Percentiles rank a stretch among this genome's conserved stretches.
phyloP scores from a whole-genome alignment of 306 rosid genomes.

The Parietaria judaica region DNA sequence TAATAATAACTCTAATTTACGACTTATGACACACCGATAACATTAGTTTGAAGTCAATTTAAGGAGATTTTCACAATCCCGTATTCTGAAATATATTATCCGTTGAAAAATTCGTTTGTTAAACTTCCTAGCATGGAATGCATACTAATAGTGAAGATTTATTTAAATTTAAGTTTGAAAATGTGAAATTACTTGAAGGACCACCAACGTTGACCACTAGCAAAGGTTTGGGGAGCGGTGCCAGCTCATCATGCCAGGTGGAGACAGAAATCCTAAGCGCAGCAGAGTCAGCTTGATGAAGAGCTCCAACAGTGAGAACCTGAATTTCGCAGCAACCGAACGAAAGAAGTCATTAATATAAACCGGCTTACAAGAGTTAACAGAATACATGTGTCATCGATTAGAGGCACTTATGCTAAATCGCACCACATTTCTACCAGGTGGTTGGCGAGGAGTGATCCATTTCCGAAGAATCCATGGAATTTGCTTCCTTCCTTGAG shows the following conservation, averaged over 20 bases:
- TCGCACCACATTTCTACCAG: constrained; percentile 64
- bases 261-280: constrained; percentile 72
- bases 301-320: constrained; percentile 91
- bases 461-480: constrained; percentile 75
- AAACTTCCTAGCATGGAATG: background rate
- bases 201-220: constrained; percentile 85
- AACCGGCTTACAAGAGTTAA: background rate
- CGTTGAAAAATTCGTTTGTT: background rate
- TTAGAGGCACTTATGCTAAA: constrained; percentile 12
- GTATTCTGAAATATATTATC: background rate
- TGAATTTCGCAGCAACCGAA: constrained; percentile 23
- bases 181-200: constrained; percentile 53
- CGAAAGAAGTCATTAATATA: constrained; percentile 15
- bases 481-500: constrained; percentile 54
- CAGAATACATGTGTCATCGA: background rate
- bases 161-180: background rate
- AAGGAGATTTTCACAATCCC: too few relatives aligned
- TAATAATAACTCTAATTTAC: background rate
- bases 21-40: too few relatives aligned
- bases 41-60: too few relatives aligned
- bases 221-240: constrained; percentile 71
- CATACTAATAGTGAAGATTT: background rate
- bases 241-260: constrained; percentile 66
- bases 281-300: constrained; percentile 75
- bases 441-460: constrained; percentile 85